Percentiles rank a stretch among this genome's conserved stretches.
phyloP scores from a whole-genome alignment of 2,329 filamentous ascomycete species.

The Xylaria sp. region DNA sequence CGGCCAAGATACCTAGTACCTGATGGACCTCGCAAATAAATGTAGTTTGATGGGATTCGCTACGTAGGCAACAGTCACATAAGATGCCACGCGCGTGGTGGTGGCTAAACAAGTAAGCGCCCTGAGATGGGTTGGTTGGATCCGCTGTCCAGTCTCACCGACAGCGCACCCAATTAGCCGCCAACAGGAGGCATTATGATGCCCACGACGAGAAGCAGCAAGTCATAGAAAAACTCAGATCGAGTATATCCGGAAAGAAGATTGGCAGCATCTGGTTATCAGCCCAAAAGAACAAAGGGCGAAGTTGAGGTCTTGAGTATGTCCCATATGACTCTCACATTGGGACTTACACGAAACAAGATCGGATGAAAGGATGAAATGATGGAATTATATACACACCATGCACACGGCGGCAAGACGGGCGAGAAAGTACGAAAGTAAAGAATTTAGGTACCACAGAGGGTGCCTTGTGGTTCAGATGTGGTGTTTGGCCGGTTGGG shows the following conservation, averaged over 20 bases:
- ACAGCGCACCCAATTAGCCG: constrained; percentile 2
- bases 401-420: neutral
- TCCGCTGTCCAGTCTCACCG: constrained; percentile 14
- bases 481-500: constrained; percentile 8
- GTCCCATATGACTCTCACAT: neutral
- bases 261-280: neutral
- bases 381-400: neutral
- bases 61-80: neutral
- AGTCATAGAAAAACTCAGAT: neutral
- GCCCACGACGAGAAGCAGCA: neutral
- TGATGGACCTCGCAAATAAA: neutral
- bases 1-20: neutral
- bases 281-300: neutral
- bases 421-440: neutral
- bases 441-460: neutral
- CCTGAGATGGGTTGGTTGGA: constrained; percentile 8
- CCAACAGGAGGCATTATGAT: neutral
- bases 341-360: constrained; percentile 9
- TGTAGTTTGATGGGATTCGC: neutral
- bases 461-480: constrained; percentile 5
- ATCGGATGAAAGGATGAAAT: constrained; percentile 5
- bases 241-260: neutral
- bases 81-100: constrained; percentile 5
- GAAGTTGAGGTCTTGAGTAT: neutral
- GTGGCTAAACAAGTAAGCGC: neutral